Conservation (phyloP, 805 yeast species). For the Wickerhamiella bombiphila region DNA sequence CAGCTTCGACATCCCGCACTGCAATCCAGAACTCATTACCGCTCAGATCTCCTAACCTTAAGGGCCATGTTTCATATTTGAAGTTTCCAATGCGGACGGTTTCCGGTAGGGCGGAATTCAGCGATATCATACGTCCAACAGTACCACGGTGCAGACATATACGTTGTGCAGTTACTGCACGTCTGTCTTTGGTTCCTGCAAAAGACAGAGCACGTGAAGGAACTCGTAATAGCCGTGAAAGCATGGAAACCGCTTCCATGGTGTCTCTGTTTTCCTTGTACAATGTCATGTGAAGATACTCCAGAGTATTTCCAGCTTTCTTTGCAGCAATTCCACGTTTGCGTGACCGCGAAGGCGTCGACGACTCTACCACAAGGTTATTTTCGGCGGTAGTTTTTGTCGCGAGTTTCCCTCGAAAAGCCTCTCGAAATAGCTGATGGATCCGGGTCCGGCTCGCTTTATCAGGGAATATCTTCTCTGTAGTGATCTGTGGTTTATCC, state of each 20-base stretch:
- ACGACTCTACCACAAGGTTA: slow-evolving; percentile 46
- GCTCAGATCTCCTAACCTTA: slow-evolving; percentile 65
- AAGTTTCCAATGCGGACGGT: slow-evolving; percentile 76
- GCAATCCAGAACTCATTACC: slow-evolving; percentile 88
- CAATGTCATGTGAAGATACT: slow-evolving; percentile 58
- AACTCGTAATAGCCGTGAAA: slow-evolving; percentile 57
- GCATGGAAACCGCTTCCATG: slow-evolving; percentile 75
- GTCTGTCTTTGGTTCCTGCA: slow-evolving; percentile 94
- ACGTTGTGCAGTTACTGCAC: slow-evolving; percentile 88
- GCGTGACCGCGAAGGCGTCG: slow-evolving; percentile 27
- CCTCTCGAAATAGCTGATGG: slow-evolving; percentile 61
- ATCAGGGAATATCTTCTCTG: slow-evolving; percentile 36
- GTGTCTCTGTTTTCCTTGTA: slow-evolving; percentile 95
- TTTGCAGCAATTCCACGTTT: slow-evolving; percentile 7
- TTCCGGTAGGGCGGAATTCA: slow-evolving; percentile 52
- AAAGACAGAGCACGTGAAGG: slow-evolving; percentile 60
- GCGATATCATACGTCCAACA: slow-evolving; percentile 57
- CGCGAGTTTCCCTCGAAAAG: slow-evolving; percentile 62
- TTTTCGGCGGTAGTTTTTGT: slow-evolving; percentile 52
- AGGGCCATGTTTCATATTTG: slow-evolving; percentile 42
- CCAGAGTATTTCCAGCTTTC: slow-evolving; percentile 49
- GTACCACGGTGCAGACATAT: slow-evolving; percentile 43
- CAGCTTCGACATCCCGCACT: slow-evolving; percentile 51
- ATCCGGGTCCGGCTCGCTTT: slow-evolving; percentile 63
- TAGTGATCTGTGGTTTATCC: slow-evolving; percentile 34